Evolutionary conservation across 1,284 basidiomycete genomes (phyloP), one percentile per base, ranked within the genome.

Genomic region (Papiliotrema flavescens): DNA sequence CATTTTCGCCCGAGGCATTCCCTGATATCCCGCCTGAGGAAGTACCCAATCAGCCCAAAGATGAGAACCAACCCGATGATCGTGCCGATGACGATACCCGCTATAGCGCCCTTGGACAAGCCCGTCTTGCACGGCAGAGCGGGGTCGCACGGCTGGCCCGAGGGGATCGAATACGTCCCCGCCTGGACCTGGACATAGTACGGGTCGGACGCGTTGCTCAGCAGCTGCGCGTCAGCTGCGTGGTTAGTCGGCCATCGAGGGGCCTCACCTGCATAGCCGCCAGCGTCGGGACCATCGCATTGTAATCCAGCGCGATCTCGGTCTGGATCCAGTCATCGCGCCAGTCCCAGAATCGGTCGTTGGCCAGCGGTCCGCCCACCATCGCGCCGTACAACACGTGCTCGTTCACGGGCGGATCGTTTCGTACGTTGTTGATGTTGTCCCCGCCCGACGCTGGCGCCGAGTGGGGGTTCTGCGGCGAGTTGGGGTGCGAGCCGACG

Each of bases 401-500:
- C 0, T 84, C 82, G 71, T 89, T 86, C 54, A 83, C 74, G 8
- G 78, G 76, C 0, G 92, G 92, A 40, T 80, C 81, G 4, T 82
- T 87, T 68, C 95, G 84, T 62, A 96, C 86, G 48, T 68, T 56
- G 20, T 66, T 75, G 55, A 89, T 81, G 58, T 85, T 71, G 34
- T 49, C 79, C 0, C 89, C 91, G 39, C 92, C 92, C 51, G 86
- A 87, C 0, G 93, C 87, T 74, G 88, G 80, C 1, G 89, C 91
- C 7, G 88, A 90, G 70, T 94, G 90, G 0, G 92, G 91, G 72
- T 94, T 95, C 47, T 82, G 76, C 0, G 92, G 90, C 20, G 90
- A 88, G 76, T 95, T 95, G 3, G 90, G 89, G 73, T 94, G 90
- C 51, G 81, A 79, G 35, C 92, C 91, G 23, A 94, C 90, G 28